Evolutionary conservation across 257 asterid genomes (phyloP).

Genomic region (Pogostemon cablin): DNA sequence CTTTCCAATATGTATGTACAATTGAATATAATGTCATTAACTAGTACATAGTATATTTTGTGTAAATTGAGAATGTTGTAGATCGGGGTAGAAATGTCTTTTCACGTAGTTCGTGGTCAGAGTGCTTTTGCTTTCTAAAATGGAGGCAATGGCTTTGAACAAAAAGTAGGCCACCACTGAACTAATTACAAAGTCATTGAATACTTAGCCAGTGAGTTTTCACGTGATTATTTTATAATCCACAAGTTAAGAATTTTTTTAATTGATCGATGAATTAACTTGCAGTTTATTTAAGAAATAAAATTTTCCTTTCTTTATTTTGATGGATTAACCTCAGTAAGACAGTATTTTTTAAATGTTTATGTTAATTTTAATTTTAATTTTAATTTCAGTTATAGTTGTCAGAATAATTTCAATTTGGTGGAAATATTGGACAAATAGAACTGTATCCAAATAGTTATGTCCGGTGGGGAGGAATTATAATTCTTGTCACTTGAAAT

Average conservation of each 20-base stretch:
- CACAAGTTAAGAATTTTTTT: not conserved
- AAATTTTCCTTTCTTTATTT: no score
- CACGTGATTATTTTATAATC: not conserved
- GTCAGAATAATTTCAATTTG: not conserved
- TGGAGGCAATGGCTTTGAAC: slow-evolving; percentile 26
- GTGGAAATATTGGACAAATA: slow-evolving; percentile 17
- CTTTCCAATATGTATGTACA: no score
- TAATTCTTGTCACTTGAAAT: not conserved
- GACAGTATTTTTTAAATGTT: not conserved
- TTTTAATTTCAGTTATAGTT: not conserved
- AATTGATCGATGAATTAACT: not conserved
- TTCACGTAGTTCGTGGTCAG: not conserved
- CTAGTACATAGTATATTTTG: not conserved
- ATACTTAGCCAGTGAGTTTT: slow-evolving; percentile 26
- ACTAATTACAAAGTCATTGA: slow-evolving; percentile 18
- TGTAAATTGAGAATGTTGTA: not conserved
- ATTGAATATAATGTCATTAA: no score
- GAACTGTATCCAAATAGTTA: no score
- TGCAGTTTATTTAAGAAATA: no score
- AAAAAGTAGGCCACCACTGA: slow-evolving; percentile 29
- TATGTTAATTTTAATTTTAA: not conserved
- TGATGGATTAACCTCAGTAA: no score
- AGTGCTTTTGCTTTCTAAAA: slow-evolving; percentile 29
- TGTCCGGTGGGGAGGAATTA: slow-evolving; percentile 15
- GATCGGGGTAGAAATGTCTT: not conserved